These are phyloP conservation scores for Populus alba DNA, from an alignment of 345 rosid genomes.

Conservation along the genomic window DNA sequence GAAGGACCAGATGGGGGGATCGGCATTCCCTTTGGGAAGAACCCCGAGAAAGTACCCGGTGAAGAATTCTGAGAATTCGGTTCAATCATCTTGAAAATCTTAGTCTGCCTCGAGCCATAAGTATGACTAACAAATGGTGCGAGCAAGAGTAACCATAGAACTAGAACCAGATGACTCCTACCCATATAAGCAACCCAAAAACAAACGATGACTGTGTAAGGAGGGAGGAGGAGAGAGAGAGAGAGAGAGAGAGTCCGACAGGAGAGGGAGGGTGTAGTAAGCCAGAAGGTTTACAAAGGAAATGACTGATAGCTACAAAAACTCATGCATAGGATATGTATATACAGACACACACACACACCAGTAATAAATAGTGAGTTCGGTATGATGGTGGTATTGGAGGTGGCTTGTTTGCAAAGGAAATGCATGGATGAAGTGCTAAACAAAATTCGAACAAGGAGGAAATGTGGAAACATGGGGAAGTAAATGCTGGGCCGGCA, in stretches of 20 bases:
- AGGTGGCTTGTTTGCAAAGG: conserved; percentile 25
- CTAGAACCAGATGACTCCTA: conserved; percentile 7
- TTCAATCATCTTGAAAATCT: conserved; percentile 23
- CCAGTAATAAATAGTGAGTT: not conserved
- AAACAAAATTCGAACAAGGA: not conserved
- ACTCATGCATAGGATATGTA: not conserved
- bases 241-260: not conserved
- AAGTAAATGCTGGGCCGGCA: conserved; percentile 24
- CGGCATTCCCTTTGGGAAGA: conserved; percentile 55
- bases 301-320: conserved; percentile 4
- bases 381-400: conserved; percentile 2
- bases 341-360: too few relatives aligned
- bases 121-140: conserved; percentile 12
- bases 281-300: not conserved
- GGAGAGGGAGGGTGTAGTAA: not conserved
- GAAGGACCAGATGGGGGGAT: conserved; percentile 75
- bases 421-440: not conserved
- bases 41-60: conserved; percentile 30
- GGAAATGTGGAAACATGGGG: conserved; percentile 28
- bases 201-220: too few relatives aligned
- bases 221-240: not conserved
- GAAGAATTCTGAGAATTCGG: conserved; percentile 32
- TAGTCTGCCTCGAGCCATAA: conserved; percentile 28
- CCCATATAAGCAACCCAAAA: conserved; percentile 27
- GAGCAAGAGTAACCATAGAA: conserved; percentile 18